phyloP scores from a whole-genome alignment of 2,329 filamentous ascomycete species.

The Neonectria hederae region DNA sequence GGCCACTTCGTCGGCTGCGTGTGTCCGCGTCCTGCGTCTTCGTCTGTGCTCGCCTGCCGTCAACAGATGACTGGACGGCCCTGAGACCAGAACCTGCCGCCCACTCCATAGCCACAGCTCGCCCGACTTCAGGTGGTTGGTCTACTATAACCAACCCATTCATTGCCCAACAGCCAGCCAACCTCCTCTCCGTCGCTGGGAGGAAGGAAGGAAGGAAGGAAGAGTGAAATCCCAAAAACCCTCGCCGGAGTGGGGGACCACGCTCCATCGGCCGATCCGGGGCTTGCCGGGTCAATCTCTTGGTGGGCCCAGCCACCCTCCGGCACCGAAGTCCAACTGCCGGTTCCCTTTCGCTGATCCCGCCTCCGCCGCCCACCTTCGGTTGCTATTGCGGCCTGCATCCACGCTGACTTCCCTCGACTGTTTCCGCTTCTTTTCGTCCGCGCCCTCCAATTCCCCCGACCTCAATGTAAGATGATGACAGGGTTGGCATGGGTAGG shows the following conservation, averaged over 20 bases:
- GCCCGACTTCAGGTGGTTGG: not conserved
- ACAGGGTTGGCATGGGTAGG: not conserved
- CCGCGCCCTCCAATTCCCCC: not conserved
- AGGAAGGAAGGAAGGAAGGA: no score
- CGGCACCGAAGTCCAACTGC: conserved; percentile 27
- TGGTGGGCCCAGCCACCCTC: conserved; percentile 26
- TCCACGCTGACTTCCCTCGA: not conserved
- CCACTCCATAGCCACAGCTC: not conserved
- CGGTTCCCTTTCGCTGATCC: not conserved
- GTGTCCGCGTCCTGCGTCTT: not conserved
- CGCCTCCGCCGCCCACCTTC: not conserved
- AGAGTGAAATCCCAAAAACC: not conserved
- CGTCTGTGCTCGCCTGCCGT: conserved; percentile 2
- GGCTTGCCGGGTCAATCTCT: conserved; percentile 25
- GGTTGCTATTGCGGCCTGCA: conserved; percentile 1
- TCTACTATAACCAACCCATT: not conserved
- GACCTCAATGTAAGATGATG: not conserved
- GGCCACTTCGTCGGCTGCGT: not conserved
- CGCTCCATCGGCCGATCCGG: conserved; percentile 22
- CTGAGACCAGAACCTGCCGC: not conserved
- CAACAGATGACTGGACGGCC: conserved; percentile 8
- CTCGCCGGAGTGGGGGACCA: conserved; percentile 22
- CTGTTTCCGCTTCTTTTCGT: not conserved
- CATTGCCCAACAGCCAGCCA: not conserved
- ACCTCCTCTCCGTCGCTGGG: not conserved